Percentiles rank a stretch among this genome's conserved stretches.
phyloP scores from a whole-genome alignment of 169 alveolate species.

The Plasmodium knowlesi region DNA sequence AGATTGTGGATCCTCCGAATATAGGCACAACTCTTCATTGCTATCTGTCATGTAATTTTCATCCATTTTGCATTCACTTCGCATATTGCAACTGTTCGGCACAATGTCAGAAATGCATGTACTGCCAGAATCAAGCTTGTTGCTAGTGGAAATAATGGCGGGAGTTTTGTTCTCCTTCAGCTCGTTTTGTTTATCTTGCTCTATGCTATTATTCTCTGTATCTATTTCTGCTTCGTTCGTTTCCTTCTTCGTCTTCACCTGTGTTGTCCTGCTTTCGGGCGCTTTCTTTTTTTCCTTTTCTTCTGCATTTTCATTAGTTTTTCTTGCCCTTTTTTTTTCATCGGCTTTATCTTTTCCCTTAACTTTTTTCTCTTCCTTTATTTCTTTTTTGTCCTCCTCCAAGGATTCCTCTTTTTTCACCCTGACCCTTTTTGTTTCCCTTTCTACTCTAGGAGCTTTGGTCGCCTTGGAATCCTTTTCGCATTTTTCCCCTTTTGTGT shows the following conservation, averaged over 20 bases:
- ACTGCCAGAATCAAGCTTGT: constrained; percentile 1
- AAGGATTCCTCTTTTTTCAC: neutral
- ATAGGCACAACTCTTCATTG: constrained; percentile 10
- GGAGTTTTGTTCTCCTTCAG: neutral
- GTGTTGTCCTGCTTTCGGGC: neutral
- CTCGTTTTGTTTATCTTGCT: neutral
- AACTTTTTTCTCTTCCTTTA: neutral
- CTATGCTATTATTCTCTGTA: neutral
- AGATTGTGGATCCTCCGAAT: constrained; percentile 11
- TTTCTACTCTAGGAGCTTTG: neutral
- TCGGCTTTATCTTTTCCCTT: neutral
- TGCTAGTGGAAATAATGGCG: neutral
- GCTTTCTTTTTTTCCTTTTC: constrained; percentile 3
- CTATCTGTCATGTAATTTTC: neutral
- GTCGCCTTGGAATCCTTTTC: neutral
- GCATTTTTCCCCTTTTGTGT: neutral
- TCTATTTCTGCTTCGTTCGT: neutral
- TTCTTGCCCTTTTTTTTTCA: neutral
- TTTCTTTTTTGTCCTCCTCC: neutral
- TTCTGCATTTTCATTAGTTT: neutral
- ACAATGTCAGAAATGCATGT: neutral
- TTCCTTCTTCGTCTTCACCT: constrained; percentile 8
- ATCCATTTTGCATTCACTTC: neutral
- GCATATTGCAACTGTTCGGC: neutral
- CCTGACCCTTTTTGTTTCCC: neutral